phyloP scores from a whole-genome alignment of 108 stramenopile genomes.

The Stephanodiscus triporus region DNA sequence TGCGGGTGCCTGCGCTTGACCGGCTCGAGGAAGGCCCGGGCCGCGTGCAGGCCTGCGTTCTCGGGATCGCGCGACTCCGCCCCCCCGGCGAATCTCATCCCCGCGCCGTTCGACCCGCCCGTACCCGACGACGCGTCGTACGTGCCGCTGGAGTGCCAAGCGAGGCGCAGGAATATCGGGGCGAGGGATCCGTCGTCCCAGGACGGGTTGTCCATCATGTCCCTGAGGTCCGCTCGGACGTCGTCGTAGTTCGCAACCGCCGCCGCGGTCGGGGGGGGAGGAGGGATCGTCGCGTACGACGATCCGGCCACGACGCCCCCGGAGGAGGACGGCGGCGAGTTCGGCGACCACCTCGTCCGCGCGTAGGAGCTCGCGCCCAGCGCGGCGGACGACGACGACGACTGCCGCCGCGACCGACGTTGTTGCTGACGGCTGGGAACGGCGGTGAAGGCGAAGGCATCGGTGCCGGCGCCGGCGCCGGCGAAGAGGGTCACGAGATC shows the following conservation, averaged over 20 bases:
- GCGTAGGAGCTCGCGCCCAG: conserved; percentile 11
- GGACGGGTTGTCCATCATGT: conserved; percentile 44
- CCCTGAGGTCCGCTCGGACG: conserved; percentile 41
- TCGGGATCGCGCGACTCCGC: conserved; percentile 75
- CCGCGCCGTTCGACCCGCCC: conserved; percentile 84
- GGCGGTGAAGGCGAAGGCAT: conserved; percentile 19
- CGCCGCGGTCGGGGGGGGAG: too few relatives aligned
- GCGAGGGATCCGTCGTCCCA: conserved; percentile 57
- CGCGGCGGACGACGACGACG: conserved; percentile 1
- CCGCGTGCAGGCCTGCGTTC: conserved; percentile 73
- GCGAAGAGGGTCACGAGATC: conserved; percentile 4
- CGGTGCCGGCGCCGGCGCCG: conserved; percentile 17
- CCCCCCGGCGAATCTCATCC: conserved; percentile 65
- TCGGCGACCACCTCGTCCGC: conserved; percentile 28
- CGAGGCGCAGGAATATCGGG: conserved; percentile 76
- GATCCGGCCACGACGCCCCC: not conserved
- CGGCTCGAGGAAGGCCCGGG: conserved; percentile 58
- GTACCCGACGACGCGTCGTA: conserved; percentile 57
- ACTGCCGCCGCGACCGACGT: not conserved
- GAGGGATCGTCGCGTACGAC: not conserved
- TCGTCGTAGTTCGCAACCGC: conserved; percentile 46
- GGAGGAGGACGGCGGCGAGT: not conserved
- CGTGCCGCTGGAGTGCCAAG: conserved; percentile 81
- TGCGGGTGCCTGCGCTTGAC: conserved; percentile 63
- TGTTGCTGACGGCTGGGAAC: not conserved